Base-by-base conservation (phyloP, 495 filamentous ascomycete genomes). In the Lasiosphaeria ovina region DNA sequence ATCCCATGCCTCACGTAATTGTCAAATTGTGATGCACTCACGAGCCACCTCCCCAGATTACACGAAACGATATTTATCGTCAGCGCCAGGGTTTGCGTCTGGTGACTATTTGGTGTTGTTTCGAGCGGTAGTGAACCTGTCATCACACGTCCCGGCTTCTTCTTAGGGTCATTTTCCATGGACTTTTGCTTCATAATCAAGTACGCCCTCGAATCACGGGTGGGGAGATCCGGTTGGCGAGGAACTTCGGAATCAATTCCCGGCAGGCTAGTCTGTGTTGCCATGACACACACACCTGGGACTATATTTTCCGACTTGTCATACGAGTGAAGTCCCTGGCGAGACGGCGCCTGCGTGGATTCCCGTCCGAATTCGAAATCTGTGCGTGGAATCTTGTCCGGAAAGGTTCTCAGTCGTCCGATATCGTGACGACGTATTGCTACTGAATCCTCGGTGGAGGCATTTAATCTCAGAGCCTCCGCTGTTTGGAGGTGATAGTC, bases 81-180 rank as follows among this genome's bases (percentile, higher is more conserved):
- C 35, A 71, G 58, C 11, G 60, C 54, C 24, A 77, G 45, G 24
- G 14, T 36, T 54, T 75, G 67, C 0, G 64, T 72, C 49, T 76
- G 59, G 16, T 62, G 63, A 6, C 67, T 60, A 1, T 53, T 53
- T 3, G 74, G 69, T 40, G 72, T 69, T 8, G 60, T 76, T 56
- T 81, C 78, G n/a, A 81, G 63, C 24, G 79, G 77, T 33, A 80
- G 58, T n/a, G 75, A 69, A 36, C 62, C 72, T n/a, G 74, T 79
- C 58, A 74, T 79, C 34, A 76, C 38, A 11, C 77, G 71, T 47
- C 62, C 69, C 31, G 67, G 38, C 57, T 69, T 76, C 62, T 59
- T 72, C 11, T 60, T 62, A 12, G 59, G 61, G 7, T 66, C 61
- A 14, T 60, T 54, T 33, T 55, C 62, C 11, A 72, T 63, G 2